Evolutionary conservation across 2,329 filamentous ascomycete species (phyloP).

Genomic region (Sclerotiophoma versabilis): DNA sequence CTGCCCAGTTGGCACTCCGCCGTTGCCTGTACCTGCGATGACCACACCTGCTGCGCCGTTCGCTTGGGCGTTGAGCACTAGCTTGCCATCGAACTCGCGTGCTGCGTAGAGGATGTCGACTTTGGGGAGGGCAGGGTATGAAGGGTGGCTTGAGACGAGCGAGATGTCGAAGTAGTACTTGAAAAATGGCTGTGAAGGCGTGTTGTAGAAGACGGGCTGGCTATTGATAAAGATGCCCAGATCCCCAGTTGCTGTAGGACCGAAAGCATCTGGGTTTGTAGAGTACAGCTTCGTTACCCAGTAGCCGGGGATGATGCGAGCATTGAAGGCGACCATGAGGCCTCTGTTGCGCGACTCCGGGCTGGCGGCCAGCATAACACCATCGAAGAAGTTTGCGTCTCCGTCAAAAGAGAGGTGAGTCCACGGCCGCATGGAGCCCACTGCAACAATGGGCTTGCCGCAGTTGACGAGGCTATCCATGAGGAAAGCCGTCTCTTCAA

Average conservation of each 20-base stretch:
- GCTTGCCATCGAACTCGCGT: constrained; percentile 37
- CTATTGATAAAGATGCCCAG: constrained; percentile 37
- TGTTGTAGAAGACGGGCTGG: constrained; percentile 36
- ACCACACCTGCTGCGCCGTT: constrained; percentile 37
- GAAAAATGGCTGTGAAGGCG: constrained; percentile 28
- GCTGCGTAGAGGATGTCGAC: constrained; percentile 43
- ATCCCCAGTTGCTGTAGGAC: constrained; percentile 31
- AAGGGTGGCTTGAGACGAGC: constrained; percentile 19
- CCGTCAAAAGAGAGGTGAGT: constrained; percentile 37
- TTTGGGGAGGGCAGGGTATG: constrained; percentile 33
- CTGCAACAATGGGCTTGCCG: constrained; percentile 36
- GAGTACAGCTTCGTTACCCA: constrained; percentile 33
- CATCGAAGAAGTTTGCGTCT: constrained; percentile 41
- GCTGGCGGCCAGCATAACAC: constrained; percentile 32
- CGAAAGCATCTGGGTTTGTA: constrained; percentile 39
- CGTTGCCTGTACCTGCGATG: constrained; percentile 38
- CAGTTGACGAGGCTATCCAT: constrained; percentile 38
- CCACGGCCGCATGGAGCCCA: constrained; percentile 36
- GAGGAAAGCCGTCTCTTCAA: constrained; percentile 41
- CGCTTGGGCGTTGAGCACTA: constrained; percentile 30
- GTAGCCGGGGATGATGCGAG: constrained; percentile 35
- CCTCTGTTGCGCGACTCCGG: constrained; percentile 31
- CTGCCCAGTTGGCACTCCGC: constrained; percentile 29
- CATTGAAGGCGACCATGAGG: constrained; percentile 39
- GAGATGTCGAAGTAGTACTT: constrained; percentile 33